These are phyloP conservation scores for Tetrastigma voinierianum DNA, from an alignment of 164 flowering plant species.

Conservation along the genomic window DNA sequence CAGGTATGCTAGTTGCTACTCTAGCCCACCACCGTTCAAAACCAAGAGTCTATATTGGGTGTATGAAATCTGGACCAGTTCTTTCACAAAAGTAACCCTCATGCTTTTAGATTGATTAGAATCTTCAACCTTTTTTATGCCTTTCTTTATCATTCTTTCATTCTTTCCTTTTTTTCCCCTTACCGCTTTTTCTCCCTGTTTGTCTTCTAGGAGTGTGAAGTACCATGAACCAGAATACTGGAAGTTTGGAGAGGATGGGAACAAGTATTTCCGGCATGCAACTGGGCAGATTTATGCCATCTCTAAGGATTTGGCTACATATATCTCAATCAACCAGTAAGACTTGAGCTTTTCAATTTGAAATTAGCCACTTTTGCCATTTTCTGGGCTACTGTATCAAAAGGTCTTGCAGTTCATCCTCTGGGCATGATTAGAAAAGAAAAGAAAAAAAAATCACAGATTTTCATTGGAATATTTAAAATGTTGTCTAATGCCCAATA, in stretches of 20 bases:
- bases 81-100: conserved; percentile 71
- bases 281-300: conserved; percentile 90
- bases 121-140: not conserved
- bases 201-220: conserved; percentile 56
- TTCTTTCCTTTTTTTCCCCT: not conserved
- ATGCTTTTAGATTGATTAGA: conserved; percentile 8
- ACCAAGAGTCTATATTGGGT: conserved; percentile 87
- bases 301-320: conserved; percentile 83
- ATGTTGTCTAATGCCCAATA: no score
- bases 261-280: conserved; percentile 89
- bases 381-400: not conserved
- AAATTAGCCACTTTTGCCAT: not conserved
- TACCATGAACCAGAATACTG: conserved; percentile 90
- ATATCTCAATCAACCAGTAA: conserved; percentile 84
- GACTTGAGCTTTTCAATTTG: conserved; percentile 11
- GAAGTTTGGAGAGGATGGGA: conserved; percentile 95
- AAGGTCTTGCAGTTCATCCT: no score
- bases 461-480: not conserved
- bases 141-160: conserved; percentile 1
- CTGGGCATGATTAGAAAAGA: not conserved
- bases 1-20: conserved; percentile 79
- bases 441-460: not conserved
- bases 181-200: not conserved
- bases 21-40: conserved; percentile 83
- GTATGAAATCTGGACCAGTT: conserved; percentile 99